phyloP scores from a whole-genome alignment of 768 basidiomycete genomes.

The Piloderma croceum region DNA sequence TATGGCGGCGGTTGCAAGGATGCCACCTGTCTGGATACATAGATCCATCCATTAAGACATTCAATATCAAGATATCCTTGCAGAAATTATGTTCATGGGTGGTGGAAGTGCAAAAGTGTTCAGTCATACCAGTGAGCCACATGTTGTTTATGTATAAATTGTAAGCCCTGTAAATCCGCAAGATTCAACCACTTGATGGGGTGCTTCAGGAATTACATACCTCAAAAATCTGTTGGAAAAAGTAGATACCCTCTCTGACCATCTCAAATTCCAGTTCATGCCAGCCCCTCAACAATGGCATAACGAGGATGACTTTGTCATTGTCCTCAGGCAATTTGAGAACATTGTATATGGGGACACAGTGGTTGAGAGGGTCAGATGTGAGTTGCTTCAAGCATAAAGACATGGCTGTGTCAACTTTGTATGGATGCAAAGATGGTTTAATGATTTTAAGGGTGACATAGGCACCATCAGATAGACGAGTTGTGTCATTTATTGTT shows the following conservation, averaged over 20 bases:
- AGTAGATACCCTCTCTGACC: conserved; percentile 11
- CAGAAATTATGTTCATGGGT: conserved; percentile 7
- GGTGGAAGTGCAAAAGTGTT: background rate
- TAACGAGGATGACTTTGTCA: conserved; percentile 7
- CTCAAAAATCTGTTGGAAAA: conserved; percentile 12
- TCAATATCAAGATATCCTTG: conserved; percentile 2
- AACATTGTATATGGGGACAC: conserved; percentile 11
- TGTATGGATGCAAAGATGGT: conserved; percentile 2
- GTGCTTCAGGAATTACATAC: background rate
- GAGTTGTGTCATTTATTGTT: conserved; percentile 6
- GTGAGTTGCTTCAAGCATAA: conserved; percentile 1
- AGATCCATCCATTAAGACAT: conserved; percentile 21
- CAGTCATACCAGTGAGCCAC: conserved; percentile 10
- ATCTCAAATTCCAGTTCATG: conserved; percentile 5
- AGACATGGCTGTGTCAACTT: conserved; percentile 3
- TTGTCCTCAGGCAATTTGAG: conserved; percentile 6
- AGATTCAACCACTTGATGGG: background rate
- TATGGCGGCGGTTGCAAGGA: background rate
- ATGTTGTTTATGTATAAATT: conserved; percentile 11
- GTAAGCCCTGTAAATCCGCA: conserved; percentile 2
- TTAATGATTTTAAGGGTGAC: conserved; percentile 5
- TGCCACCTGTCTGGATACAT: conserved; percentile 14
- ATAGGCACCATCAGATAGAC: conserved; percentile 1
- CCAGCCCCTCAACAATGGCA: conserved; percentile 11
- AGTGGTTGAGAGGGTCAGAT: conserved; percentile 12